Conservation (phyloP, 2,329 filamentous ascomycete genomes). For the Parascedosporium putredinis region DNA sequence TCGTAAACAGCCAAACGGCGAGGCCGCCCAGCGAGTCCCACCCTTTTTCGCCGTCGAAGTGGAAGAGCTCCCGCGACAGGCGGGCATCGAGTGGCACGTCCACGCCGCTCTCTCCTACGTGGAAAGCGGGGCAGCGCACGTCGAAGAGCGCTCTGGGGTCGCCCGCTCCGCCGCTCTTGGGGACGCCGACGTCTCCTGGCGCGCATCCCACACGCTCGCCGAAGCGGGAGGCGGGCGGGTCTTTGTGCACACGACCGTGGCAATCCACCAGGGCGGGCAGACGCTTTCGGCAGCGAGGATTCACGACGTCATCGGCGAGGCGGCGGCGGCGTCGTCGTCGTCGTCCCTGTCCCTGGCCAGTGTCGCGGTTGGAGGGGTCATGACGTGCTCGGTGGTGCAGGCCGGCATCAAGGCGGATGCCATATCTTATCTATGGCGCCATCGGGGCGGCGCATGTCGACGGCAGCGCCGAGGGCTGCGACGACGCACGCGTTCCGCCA, state of each 20-base stretch:
- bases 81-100: conserved; percentile 75
- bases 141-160: conserved; percentile 8
- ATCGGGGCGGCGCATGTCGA: neutral
- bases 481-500: neutral
- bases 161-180: too few species aligned
- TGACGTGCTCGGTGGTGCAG: too few species aligned
- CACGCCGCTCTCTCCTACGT: conserved; percentile 44
- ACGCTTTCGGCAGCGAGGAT: conserved; percentile 3
- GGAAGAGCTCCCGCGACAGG: conserved; percentile 60
- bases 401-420: too few species aligned
- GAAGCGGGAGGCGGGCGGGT: conserved; percentile 11
- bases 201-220: conserved; percentile 20
- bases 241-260: conserved; percentile 19
- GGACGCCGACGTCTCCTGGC: conserved; percentile 19
- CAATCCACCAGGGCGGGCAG: neutral
- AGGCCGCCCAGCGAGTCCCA: conserved; percentile 33
- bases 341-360: neutral
- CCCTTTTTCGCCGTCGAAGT: conserved; percentile 70
- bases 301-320: conserved; percentile 4
- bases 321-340: too few species aligned
- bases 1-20: conserved; percentile 24
- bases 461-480: neutral
- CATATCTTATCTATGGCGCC: conserved; percentile 7
- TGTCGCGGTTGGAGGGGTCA: neutral
- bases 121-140: conserved; percentile 18